Conservation (phyloP, 192 early-diverging fungal genomes). For the Umbelopsis isabellina region DNA sequence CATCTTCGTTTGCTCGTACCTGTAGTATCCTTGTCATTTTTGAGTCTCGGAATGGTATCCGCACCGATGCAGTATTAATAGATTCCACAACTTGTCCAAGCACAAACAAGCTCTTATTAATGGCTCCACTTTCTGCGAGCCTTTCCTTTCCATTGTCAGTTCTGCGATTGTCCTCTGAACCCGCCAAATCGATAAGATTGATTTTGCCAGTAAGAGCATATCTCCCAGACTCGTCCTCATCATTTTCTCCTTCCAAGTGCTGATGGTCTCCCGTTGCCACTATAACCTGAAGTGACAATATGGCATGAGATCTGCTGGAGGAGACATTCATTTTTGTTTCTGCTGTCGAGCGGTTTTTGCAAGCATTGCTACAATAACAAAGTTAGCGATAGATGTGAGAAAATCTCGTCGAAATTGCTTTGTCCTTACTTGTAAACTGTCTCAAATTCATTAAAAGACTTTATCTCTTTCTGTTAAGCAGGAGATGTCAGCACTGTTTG, state of each 20-base stretch:
- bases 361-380: slow-evolving; percentile 44
- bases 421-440: slow-evolving; percentile 24
- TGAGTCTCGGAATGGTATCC: slow-evolving; percentile 66
- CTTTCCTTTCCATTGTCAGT: slow-evolving; percentile 63
- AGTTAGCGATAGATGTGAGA: slow-evolving; percentile 18
- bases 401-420: not conserved
- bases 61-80: slow-evolving; percentile 52
- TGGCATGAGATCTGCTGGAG: slow-evolving; percentile 67
- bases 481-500: not conserved
- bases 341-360: slow-evolving; percentile 61
- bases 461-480: slow-evolving; percentile 39
- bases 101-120: slow-evolving; percentile 68
- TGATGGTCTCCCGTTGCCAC: slow-evolving; percentile 2
- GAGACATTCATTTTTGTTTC: slow-evolving; percentile 67
- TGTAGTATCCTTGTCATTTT: slow-evolving; percentile 73
- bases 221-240: slow-evolving; percentile 31
- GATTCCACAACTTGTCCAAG: slow-evolving; percentile 71
- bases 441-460: slow-evolving; percentile 55
- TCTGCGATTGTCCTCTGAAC: slow-evolving; percentile 66
- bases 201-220: slow-evolving; percentile 49
- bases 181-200: slow-evolving; percentile 69
- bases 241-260: slow-evolving; percentile 34
- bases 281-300: slow-evolving; percentile 58
- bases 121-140: slow-evolving; percentile 67
- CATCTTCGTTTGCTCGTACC: not conserved